Evolutionary conservation across 2,329 filamentous ascomycete genomes (phyloP), one percentile per base, ranked within the genome.

Genomic region (Ceratocystis diversiconidia): DNA sequence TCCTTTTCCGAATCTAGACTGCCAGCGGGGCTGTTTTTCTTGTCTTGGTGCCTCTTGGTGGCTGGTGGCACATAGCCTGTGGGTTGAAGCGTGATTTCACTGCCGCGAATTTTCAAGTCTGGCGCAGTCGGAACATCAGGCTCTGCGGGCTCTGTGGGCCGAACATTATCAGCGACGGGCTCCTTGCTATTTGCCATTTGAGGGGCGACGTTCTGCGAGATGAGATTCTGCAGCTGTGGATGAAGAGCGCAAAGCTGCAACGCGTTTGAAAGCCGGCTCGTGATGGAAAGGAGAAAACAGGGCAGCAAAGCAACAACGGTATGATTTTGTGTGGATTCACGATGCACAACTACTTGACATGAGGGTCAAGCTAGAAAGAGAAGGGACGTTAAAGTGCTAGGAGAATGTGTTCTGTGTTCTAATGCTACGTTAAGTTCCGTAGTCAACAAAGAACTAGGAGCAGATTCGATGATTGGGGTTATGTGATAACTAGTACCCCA

Each of bases 41-140:
- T 44, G 67, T 78, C 73, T 52, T 72, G 73, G 12, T 3, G 36
- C 12, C 25, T 73, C 71, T 44, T 71, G 10, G 36, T 69, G 2
- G 73, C 71, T 30, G 79, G 77, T 72, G 84, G 82, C 66, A 86
- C 78, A 71, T 82, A 88, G 67, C 86, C 87, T 69, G 85, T 85
- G 7, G 88, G 88, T 72, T 90, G 87, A 48, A 92, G 82, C 1
- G 85, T 90, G 70, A 91, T 83, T 71, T 86, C 79, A 72, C 89
- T 84, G 69, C 87, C 87, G 8, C 90, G 78, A 70, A 92, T 90
- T 74, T 90, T 85, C 64, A 92, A 79, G 73, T 90, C 87, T n/a
- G 87, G 87, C 63, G 87, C 85, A 61, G 84, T 84, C 5, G 61
- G 60, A 70, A 78, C 75, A 69, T 77, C 75, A 32, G 19, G 19